Conservation (phyloP, 805 yeast genomes). For the Wickerhamomyces alni region DNA sequence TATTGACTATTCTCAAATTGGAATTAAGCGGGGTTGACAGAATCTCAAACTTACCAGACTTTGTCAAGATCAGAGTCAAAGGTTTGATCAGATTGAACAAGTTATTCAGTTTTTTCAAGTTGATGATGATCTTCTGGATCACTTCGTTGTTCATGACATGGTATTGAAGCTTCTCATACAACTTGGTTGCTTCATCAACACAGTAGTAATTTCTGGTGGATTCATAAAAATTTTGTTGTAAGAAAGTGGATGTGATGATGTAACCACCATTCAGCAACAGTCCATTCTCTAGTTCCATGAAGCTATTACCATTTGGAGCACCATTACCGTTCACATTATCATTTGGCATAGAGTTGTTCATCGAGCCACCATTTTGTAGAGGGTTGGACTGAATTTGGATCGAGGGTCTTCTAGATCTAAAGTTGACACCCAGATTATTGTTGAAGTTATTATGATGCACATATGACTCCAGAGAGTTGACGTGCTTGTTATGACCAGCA, state of each 20-base stretch:
- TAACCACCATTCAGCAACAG: constrained; percentile 47
- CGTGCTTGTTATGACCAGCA: constrained; percentile 8
- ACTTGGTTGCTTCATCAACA: constrained; percentile 31
- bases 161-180: constrained; percentile 31
- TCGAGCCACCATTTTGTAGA: constrained; percentile 4
- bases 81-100: constrained; percentile 21
- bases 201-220: constrained; percentile 50
- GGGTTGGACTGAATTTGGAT: constrained; percentile 12
- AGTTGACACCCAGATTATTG: constrained; percentile 12
- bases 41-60: constrained; percentile 64
- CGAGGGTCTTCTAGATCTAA: constrained; percentile 21
- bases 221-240: constrained; percentile 42
- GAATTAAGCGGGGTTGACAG: constrained; percentile 62
- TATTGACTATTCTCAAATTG: constrained; percentile 48
- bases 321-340: too few species aligned
- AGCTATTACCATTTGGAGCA: constrained; percentile 2
- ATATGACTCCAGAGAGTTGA: constrained; percentile 9
- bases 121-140: constrained; percentile 14
- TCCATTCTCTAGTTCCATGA: constrained; percentile 53
- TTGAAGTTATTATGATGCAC: constrained; percentile 11
- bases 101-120: constrained; percentile 25
- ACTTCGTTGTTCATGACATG: constrained; percentile 28
- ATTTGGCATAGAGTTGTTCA: constrained; percentile 1
- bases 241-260: constrained; percentile 54
- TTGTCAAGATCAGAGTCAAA: constrained; percentile 44